Evolutionary conservation across 2,329 filamentous ascomycete genomes (phyloP), one percentile per base, ranked within the genome.

Genomic region (Furcasterigmium furcatum): DNA sequence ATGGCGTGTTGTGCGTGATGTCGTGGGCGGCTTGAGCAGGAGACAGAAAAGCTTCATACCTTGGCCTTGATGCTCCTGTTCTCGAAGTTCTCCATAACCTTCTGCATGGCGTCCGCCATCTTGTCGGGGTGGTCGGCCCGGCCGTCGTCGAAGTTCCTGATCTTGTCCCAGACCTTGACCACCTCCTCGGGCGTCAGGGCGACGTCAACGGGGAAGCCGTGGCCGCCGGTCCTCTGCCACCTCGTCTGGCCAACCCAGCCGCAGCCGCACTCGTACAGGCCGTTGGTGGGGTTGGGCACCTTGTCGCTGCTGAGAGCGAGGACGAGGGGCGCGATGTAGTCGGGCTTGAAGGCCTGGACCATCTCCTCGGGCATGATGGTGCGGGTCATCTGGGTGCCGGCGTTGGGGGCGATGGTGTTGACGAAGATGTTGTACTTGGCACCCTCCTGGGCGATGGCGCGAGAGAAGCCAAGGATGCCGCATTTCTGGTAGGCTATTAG

Each of bases 301-400:
- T 89, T 88, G 73, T 99, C 94, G 65, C 84, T 89, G 67, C 68
- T 77, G 47, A 99, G 87, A 36, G 91, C 83, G 45, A 92, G 83
- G 43, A 99, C 91, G 30, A 97, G 73, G 50, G 94, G 94, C 44
- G 94, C 94, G 66, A 99, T 91, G 70, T 96, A 97, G 64, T 97
- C 92, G 49, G 94, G 94, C 84, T 97, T 99, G 79, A 99, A 96
- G 38, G 94, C 92, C 74, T 97, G 91, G 16, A 99, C 91, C 74
- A 97, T 84, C 74, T 99, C 94, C 71, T 96, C 91, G 24, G 94
- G 94, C 77, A 99, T 81, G 65, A 99, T 88, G 42, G 88, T 92
- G 56, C 85, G 82, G 46, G 94, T 99, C 88, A 99, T 94, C 63
- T 86, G 84, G 38, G 94, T 99, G 58, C 94, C 94, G 32, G 94